Evolutionary conservation across 345 rosid species (phyloP), one percentile per base, ranked within the genome.

Genomic region (Eucalyptus camaldulensis): DNA sequence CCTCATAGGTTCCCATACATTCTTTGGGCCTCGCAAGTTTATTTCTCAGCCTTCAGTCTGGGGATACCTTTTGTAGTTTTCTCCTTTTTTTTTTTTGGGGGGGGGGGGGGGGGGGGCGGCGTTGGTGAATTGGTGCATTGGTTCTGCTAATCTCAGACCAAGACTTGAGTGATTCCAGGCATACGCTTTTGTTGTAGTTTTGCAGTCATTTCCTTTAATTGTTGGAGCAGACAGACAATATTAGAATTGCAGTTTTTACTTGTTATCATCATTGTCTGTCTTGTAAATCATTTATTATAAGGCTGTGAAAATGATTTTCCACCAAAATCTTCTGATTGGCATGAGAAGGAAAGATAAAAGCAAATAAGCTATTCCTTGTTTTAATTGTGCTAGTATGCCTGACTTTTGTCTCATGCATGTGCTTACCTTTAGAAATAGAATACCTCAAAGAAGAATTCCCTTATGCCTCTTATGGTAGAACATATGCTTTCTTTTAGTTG

Each of bases 81-180:
- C 37, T 33, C 37, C 37, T 29, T n/a, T 65, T 65, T 65, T 65
- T 29, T 45, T 45, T 3, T 45, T 45, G 0, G 0, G 13, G 17
- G 6, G 17, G 17, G 0, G 1, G 3, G 17, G 6, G 17, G 17
- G 0, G 1, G 3, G 3, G 0, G 53, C 37, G 37, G 37, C 37
- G 37, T 33, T 33, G 37, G 37, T 33, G 37, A 33, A 33, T 50
- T 50, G 24, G 24, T 69, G 80, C 33, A 69, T 69, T 69, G 44
- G 80, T 69, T 69, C 24, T 69, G 44, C 43, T 69, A 17, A 33
- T 69, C 22, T 33, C 80, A 69, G 80, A 69, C 16, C 43, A 69
- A 33, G 80, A 69, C 37, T 72, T 19, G 45, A 16, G 13, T 72
- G 81, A 37, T 19, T 37, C 81, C 8, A 72, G 25, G 27, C 45